phyloP scores from a whole-genome alignment of 371 early-diverging fungal genomes.

The Apophysomyces ossiformis region DNA sequence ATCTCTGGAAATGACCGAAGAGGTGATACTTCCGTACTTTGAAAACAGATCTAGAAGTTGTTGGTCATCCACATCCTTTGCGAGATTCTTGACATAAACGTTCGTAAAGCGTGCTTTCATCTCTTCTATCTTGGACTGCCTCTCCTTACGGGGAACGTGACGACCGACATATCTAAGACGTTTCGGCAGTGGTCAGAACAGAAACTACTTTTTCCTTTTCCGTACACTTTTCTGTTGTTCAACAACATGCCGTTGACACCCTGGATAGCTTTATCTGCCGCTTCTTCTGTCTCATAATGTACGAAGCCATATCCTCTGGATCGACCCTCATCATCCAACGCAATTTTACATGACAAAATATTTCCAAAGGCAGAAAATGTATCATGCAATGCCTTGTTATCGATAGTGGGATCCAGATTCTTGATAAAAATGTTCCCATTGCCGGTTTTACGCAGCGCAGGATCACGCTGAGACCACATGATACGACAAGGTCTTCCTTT shows the following conservation, averaged over 20 bases:
- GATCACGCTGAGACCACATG: slow-evolving; percentile 99
- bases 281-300: slow-evolving; percentile 96
- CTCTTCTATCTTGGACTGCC: slow-evolving; percentile 92
- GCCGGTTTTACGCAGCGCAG: slow-evolving; percentile 91
- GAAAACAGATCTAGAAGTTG: slow-evolving; percentile 85
- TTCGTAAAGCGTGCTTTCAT: slow-evolving; percentile 94
- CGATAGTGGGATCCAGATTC: slow-evolving; percentile 96
- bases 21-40: slow-evolving; percentile 89
- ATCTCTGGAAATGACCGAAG: slow-evolving; percentile 75
- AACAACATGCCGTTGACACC: slow-evolving; percentile 98
- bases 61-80: slow-evolving; percentile 81
- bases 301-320: slow-evolving; percentile 99
- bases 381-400: slow-evolving; percentile 98
- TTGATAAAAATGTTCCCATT: slow-evolving; percentile 99
- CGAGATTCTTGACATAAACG: slow-evolving; percentile 98
- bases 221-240: slow-evolving; percentile 93
- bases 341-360: slow-evolving; percentile 99
- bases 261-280: slow-evolving; percentile 97
- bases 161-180: slow-evolving; percentile 76
- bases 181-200: neutral
- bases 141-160: slow-evolving; percentile 94
- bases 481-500: slow-evolving; percentile 96
- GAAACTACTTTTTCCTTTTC: slow-evolving; percentile 13
- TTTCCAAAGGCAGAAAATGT: slow-evolving; percentile 99
- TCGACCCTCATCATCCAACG: slow-evolving; percentile 80